Evolutionary conservation across 192 early-diverging fungal genomes (phyloP).

Genomic region (Irineochytrium annulatum): DNA sequence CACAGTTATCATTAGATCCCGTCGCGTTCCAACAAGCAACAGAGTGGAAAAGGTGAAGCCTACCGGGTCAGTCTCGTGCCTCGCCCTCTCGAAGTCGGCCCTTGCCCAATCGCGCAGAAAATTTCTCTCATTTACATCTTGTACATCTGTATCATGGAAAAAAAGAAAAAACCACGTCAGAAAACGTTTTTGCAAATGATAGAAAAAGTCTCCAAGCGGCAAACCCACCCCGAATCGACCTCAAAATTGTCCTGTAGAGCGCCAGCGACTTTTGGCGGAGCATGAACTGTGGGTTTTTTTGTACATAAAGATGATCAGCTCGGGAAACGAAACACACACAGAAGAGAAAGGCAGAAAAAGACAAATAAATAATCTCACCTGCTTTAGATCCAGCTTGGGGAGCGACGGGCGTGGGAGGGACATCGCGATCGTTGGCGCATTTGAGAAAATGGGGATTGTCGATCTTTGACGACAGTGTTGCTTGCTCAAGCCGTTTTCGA

Average conservation of each 20-base stretch:
- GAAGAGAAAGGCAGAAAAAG: no score
- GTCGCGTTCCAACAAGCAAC: no score
- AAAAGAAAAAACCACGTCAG: background rate
- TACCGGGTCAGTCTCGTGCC: conserved; percentile 9
- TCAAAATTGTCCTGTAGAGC: background rate
- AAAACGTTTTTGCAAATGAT: background rate
- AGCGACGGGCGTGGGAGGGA: background rate
- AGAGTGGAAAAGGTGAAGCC: background rate
- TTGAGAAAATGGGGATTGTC: no score
- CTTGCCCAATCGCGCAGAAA: conserved; percentile 14
- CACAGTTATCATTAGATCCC: no score
- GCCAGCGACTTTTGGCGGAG: conserved; percentile 1
- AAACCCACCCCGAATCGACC: background rate
- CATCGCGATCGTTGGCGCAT: no score
- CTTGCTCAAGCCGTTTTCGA: no score
- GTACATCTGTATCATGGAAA: background rate
- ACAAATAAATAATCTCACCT: no score
- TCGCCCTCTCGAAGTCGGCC: conserved; percentile 2
- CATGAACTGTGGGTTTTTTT: conserved; percentile 10
- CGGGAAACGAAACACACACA: background rate
- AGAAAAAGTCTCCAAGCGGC: background rate
- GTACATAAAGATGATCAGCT: background rate
- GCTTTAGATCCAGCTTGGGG: conserved; percentile 13
- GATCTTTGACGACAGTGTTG: no score
- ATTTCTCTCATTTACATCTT: conserved; percentile 1